These are phyloP conservation scores for Amylocarpus encephaloides DNA, from an alignment of 2,329 filamentous ascomycete species.

Conservation along the genomic window DNA sequence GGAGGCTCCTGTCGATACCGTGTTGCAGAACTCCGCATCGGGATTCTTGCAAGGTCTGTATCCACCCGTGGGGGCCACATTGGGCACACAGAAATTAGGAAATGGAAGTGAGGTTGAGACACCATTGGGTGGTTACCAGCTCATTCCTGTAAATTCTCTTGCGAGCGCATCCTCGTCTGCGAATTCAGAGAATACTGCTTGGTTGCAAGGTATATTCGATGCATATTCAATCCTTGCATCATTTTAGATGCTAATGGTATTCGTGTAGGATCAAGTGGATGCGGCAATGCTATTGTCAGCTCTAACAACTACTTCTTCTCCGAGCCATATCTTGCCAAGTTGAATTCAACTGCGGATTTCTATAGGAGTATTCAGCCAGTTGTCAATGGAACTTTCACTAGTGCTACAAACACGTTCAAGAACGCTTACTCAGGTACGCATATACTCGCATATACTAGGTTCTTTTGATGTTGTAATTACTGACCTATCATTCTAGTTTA, in stretches of 20 bases:
- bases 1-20: slow-evolving; percentile 65
- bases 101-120: slow-evolving; percentile 62
- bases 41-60: slow-evolving; percentile 84
- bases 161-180: slow-evolving; percentile 45
- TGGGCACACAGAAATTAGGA: slow-evolving; percentile 55
- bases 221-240: neutral
- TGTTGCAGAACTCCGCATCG: slow-evolving; percentile 73
- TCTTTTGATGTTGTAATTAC: neutral
- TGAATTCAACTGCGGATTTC: slow-evolving; percentile 52
- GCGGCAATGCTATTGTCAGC: slow-evolving; percentile 47
- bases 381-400: slow-evolving; percentile 45
- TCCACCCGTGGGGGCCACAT: slow-evolving; percentile 57
- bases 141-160: slow-evolving; percentile 66
- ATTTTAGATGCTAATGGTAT: neutral
- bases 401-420: slow-evolving; percentile 45
- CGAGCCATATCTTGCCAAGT: slow-evolving; percentile 38
- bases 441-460: too few relatives aligned
- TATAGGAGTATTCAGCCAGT: slow-evolving; percentile 49
- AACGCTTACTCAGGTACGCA: slow-evolving; percentile 56
- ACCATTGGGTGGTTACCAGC: slow-evolving; percentile 75
- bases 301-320: slow-evolving; percentile 49
- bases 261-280: slow-evolving; percentile 41
- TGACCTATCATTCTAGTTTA: slow-evolving; percentile 39
- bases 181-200: slow-evolving; percentile 49
- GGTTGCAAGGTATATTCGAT: slow-evolving; percentile 43